Base-by-base conservation (phyloP, 1,284 basidiomycete genomes). In the Apiotrichum sp. region DNA sequence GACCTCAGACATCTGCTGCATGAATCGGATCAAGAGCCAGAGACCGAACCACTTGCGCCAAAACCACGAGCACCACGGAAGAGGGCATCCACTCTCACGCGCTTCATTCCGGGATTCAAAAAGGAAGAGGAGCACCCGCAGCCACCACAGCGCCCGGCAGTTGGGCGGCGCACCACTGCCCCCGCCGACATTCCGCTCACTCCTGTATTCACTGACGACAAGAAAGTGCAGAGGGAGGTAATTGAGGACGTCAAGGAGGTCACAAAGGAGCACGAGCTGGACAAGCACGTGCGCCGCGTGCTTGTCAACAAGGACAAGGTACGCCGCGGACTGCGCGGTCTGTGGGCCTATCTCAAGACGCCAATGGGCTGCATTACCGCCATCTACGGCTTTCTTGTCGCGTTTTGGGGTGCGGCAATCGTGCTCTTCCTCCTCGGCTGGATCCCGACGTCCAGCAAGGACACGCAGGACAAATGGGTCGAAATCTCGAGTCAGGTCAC, bases 311-410 rank as follows among this genome's bases (percentile, higher is more conserved):
- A 82, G 36, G 83, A 84, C 34, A 85, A 82, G 69, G 75, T 83
- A 48, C 80, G 81, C 53, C 79, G 85, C 9, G 83, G 81, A 0
- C 73, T 88, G 66, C 78, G 80, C 62, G 89, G 89, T 6, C 78
- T 92, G 2, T 89, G 88, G 88, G 82, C 85, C 1, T 93, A 89
- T 67, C 73, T 91, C 58, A 89, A 88, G 77, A 93, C 89, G 44
- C 79, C 79, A 1, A 73, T 79, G 63, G 89, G 88, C 67, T 84
- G 68, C 32, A 76, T 89, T 45, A 83, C 84, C 0, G 86, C 83
- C 4, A 82, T 92, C 14, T 93, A 92, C 72, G 89, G 89, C 0
- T 88, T 92, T 68, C 70, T 83, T 36, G 82, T 84, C 2, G 87
- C 82, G 3, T 84, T 93, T 42, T 93, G 92, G 76, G 89, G 89